Evolutionary conservation across 768 basidiomycete genomes (phyloP).

Genomic region (Xanthoconium purpureum): DNA sequence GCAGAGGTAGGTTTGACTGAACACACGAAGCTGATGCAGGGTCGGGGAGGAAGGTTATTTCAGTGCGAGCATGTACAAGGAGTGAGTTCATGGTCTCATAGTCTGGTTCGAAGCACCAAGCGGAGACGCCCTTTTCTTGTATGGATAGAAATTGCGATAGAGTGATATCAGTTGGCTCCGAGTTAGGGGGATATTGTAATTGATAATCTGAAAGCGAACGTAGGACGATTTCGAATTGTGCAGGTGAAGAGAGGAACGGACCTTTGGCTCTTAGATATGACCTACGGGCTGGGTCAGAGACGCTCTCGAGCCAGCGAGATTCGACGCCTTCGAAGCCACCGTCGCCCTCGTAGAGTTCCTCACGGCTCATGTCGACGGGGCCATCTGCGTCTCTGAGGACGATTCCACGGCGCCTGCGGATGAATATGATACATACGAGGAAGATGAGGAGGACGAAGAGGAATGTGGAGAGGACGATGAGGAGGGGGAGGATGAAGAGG

Average conservation of each 20-base stretch:
- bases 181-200: slow-evolving; percentile 88
- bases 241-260: slow-evolving; percentile 34
- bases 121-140: slow-evolving; percentile 98
- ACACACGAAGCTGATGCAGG: slow-evolving; percentile 93
- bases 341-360: slow-evolving; percentile 86
- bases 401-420: slow-evolving; percentile 76
- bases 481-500: slow-evolving; percentile 86
- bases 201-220: slow-evolving; percentile 61
- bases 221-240: slow-evolving; percentile 5
- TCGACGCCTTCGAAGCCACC: slow-evolving; percentile 94
- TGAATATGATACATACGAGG: slow-evolving; percentile 82
- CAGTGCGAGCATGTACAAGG: slow-evolving; percentile 92
- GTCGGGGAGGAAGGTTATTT: slow-evolving; percentile 97
- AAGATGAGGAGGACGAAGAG: slow-evolving; percentile 91
- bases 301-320: slow-evolving; percentile 87
- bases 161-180: slow-evolving; percentile 96
- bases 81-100: slow-evolving; percentile 92
- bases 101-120: slow-evolving; percentile 99
- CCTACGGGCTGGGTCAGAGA: slow-evolving; percentile 59
- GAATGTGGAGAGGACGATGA: slow-evolving; percentile 91
- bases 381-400: slow-evolving; percentile 82
- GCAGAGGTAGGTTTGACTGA: slow-evolving; percentile 93
- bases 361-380: slow-evolving; percentile 88
- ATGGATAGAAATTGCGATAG: slow-evolving; percentile 98
- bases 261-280: slow-evolving; percentile 88